These are phyloP conservation scores for Thielaviopsis populi DNA, from an alignment of 2,329 filamentous ascomycete species.

Conservation along the genomic window DNA sequence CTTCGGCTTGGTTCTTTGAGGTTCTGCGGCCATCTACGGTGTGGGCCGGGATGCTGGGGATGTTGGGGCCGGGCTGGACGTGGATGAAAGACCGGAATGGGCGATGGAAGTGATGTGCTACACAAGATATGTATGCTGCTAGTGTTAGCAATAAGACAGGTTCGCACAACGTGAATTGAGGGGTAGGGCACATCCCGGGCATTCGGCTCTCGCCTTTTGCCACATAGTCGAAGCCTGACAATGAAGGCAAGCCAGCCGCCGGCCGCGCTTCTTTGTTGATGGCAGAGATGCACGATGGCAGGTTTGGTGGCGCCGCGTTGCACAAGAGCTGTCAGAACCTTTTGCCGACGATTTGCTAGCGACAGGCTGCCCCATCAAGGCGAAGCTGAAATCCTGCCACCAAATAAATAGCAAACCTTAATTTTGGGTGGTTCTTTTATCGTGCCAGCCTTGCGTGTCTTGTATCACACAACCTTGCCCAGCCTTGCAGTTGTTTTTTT, in stretches of 20 bases:
- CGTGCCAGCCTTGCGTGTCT: neutral
- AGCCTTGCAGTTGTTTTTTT: neutral
- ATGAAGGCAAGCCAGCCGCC: neutral
- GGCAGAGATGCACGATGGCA: neutral
- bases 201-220: neutral
- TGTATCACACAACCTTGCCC: neutral
- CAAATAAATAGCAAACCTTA: neutral
- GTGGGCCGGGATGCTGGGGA: neutral
- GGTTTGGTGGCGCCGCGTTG: neutral
- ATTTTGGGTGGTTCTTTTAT: neutral
- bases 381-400: neutral
- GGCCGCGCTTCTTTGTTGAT: neutral
- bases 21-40: neutral
- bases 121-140: neutral
- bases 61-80: neutral
- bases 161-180: neutral
- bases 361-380: neutral
- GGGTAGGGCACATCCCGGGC: neutral
- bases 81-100: neutral
- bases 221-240: neutral
- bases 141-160: neutral
- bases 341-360: neutral
- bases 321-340: neutral
- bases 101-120: neutral
- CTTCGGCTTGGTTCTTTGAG: constrained; percentile 1